phyloP scores from a whole-genome alignment of 2,329 filamentous ascomycete species.

The Penicillium sp. region DNA sequence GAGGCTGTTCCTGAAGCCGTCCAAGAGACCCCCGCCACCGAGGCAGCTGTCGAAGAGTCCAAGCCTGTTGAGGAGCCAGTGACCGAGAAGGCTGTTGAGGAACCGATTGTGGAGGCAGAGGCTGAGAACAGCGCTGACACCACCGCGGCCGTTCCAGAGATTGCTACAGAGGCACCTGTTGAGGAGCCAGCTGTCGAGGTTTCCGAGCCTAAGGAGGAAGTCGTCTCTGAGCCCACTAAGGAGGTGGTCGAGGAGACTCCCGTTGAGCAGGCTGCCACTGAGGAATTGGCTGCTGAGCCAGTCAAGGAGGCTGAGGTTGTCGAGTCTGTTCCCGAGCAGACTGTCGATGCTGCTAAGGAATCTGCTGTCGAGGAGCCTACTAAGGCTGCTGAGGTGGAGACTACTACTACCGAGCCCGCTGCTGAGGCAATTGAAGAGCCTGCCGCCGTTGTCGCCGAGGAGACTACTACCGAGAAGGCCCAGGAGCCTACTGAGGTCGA shows the following conservation, averaged over 20 bases:
- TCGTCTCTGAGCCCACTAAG: slow-evolving; percentile 3
- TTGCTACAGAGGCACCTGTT: not conserved
- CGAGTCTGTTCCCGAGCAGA: not conserved
- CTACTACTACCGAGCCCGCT: not conserved
- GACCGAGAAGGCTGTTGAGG: slow-evolving; percentile 4
- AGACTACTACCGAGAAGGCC: not conserved
- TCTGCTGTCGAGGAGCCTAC: slow-evolving; percentile 7
- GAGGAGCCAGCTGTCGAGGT: slow-evolving; percentile 1
- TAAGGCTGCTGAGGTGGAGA: not conserved
- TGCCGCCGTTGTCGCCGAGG: not conserved
- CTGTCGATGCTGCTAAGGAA: not conserved
- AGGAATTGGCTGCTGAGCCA: not conserved
- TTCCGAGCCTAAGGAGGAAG: slow-evolving; percentile 2
- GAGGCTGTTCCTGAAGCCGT: not conserved
- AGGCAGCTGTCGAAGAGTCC: not conserved
- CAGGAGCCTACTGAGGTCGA: not conserved
- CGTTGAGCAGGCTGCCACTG: not conserved
- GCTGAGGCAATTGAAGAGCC: not conserved
- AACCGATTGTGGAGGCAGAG: slow-evolving; percentile 5
- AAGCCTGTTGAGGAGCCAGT: slow-evolving; percentile 5
- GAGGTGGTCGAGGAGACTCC: slow-evolving; percentile 1
- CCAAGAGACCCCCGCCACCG: not conserved
- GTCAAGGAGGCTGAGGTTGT: slow-evolving; percentile 1
- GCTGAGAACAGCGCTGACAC: slow-evolving; percentile 6
- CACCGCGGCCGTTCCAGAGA: not conserved